Base-by-base conservation (phyloP, 2,329 filamentous ascomycete genomes). In the Berkeleyomyces basicola region DNA sequence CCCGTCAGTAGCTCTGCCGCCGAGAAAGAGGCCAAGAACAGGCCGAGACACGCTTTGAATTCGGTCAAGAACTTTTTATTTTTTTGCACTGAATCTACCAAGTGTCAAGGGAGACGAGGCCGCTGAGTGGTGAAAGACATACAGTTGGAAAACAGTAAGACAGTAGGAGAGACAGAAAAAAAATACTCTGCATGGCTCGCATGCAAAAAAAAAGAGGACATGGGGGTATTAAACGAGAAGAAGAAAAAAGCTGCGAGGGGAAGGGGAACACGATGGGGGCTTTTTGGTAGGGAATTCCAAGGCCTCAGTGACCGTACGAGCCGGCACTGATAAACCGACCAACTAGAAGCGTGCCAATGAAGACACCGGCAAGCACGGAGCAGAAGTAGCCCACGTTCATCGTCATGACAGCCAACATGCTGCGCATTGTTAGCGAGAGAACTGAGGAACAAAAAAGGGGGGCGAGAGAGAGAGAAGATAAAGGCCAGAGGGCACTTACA, bases 381-480 rank as follows among this genome's bases (percentile, higher is more conserved):
- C 90, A 73, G 71, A 92, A 92, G 71, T 93, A 93, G 10, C 88
- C 89, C 14, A 92, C 81, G 68, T 93, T 93, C 76, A 89, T 83
- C 1, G 88, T 91, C 89, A 93, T 96, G 70, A 95, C 87, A 11
- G 87, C 88, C 74, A 96, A 76, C 90, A 96, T 96, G 65, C 90
- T 96, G 61, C 4, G n/a, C 7, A 59, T 9, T 23, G 9, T 61
- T 66, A 61, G 65, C 67, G 39, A 14, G 42, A 39, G 36, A 7
- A 36, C 9, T 57, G 36, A 6, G n/a, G 3, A 42, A n/a, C 11
- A 40, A 46, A 4, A 23, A n/a, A 14, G 4, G 36, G 16, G 53
- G 46, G n/a, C 23, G 23, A 61, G 55, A 43, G 36, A 33, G 23
- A 47, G 10, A 60, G 39, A 61, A 58, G 2, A 4, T 33, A 53